Evolutionary conservation across 2,329 filamentous ascomycete species (phyloP).

Genomic region (Penicillium sp.): DNA sequence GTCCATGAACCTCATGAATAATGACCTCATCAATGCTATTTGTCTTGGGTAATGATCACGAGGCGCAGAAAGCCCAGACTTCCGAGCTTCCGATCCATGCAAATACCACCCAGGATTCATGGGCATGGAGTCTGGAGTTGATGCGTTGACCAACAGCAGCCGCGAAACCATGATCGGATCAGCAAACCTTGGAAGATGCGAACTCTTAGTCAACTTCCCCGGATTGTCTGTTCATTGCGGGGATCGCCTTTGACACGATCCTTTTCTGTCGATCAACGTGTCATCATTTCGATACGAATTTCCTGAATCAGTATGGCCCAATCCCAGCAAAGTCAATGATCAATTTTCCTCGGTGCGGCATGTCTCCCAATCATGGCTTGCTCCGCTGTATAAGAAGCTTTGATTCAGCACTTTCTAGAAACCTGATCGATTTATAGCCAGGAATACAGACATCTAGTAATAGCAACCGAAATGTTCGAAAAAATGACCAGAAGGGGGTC

Average conservation of each 20-base stretch:
- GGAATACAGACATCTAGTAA: background rate
- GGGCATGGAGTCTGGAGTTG: constrained; percentile 7
- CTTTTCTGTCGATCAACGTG: constrained; percentile 16
- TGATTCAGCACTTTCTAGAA: background rate
- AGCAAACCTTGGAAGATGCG: constrained; percentile 1
- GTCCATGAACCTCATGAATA: background rate
- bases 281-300: constrained; percentile 17
- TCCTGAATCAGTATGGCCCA: background rate
- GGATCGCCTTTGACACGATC: background rate
- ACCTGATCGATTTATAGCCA: background rate
- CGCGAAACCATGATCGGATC: background rate
- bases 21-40: background rate
- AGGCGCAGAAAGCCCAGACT: constrained; percentile 5
- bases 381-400: constrained; percentile 12
- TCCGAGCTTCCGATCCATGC: background rate
- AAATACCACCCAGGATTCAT: constrained; percentile 9
- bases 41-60: constrained; percentile 13
- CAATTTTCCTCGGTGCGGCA: constrained; percentile 1
- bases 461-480: constrained; percentile 16
- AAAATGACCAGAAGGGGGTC: constrained; percentile 18
- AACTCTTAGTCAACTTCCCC: constrained; percentile 15
- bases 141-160: constrained; percentile 2
- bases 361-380: constrained; percentile 1
- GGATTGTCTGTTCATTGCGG: constrained; percentile 13
- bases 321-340: background rate